phyloP scores from a whole-genome alignment of 306 rosid genomes.

The Alnus rubra region DNA sequence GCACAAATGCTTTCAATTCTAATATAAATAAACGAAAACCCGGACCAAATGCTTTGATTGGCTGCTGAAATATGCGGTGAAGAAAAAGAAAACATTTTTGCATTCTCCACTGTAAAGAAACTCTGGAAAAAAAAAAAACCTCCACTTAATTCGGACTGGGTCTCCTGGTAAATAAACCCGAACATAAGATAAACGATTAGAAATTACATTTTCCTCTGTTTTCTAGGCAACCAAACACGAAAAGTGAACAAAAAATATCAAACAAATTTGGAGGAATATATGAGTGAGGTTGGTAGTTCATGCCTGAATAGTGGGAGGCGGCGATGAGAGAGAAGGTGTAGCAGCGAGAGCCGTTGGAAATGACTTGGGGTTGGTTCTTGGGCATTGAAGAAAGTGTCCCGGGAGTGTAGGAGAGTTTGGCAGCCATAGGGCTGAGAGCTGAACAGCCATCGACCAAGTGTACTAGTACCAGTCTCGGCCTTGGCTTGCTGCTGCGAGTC shows the following conservation, averaged over 20 bases:
- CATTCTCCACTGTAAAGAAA: background rate
- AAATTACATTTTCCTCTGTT: background rate
- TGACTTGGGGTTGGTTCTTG: slow-evolving; percentile 27
- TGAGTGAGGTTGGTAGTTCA: background rate
- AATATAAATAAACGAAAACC: background rate
- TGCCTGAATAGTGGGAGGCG: slow-evolving; percentile 65
- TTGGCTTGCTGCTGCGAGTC: background rate
- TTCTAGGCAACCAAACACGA: background rate
- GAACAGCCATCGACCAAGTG: slow-evolving; percentile 42
- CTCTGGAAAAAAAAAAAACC: background rate
- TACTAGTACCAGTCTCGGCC: background rate
- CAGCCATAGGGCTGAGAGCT: slow-evolving; percentile 47
- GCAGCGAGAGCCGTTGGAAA: slow-evolving; percentile 42
- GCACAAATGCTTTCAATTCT: background rate
- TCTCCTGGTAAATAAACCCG: background rate
- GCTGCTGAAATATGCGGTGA: background rate
- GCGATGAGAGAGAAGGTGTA: slow-evolving; percentile 50
- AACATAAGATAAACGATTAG: background rate
- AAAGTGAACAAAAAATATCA: background rate
- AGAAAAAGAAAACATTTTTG: no score
- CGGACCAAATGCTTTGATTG: background rate
- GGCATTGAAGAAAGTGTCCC: slow-evolving; percentile 13
- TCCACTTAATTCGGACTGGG: background rate
- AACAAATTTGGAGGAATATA: slow-evolving; percentile 5
- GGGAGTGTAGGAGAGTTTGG: slow-evolving; percentile 35